A percentile compares a stretch with the other conserved stretches of the same genome.
These are phyloP conservation scores for Papiliotrema nemorosa DNA, from an alignment of 1,284 basidiomycete genomes.

Conservation along the genomic window DNA sequence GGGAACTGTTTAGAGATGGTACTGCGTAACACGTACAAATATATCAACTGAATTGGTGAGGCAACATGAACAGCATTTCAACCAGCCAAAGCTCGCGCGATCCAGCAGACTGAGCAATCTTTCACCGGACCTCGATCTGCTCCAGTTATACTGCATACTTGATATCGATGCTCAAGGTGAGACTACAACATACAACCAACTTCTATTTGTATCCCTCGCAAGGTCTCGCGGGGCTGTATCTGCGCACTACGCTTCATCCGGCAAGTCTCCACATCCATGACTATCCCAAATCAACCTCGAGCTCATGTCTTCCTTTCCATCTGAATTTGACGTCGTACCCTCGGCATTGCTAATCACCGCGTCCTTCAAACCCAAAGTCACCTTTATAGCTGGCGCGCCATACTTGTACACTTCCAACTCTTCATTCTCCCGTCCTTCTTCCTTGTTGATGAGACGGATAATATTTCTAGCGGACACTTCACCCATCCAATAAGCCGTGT, in stretches of 20 bases:
- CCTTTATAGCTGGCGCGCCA: conserved; percentile 62
- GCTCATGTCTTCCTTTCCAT: conserved; percentile 54
- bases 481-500: conserved; percentile 64
- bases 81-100: too few relatives aligned
- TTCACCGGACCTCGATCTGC: too few relatives aligned
- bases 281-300: conserved; percentile 51
- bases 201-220: too few relatives aligned
- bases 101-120: too few relatives aligned
- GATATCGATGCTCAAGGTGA: too few relatives aligned
- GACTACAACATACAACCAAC: too few relatives aligned
- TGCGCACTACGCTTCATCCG: conserved; percentile 7
- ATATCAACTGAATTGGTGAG: too few relatives aligned
- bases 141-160: too few relatives aligned
- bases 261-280: conserved; percentile 1
- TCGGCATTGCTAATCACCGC: conserved; percentile 54
- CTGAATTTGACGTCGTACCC: conserved; percentile 52
- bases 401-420: conserved; percentile 54
- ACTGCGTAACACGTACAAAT: too few relatives aligned
- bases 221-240: too few relatives aligned
- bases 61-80: too few relatives aligned
- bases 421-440: conserved; percentile 14
- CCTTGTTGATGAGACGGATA: conserved; percentile 34
- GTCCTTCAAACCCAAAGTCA: conserved; percentile 60
- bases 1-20: too few relatives aligned
- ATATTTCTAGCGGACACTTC: conserved; percentile 49